These are phyloP conservation scores for Phoma sp. DNA, from an alignment of 2,329 filamentous ascomycete species.

Conservation along the genomic window DNA sequence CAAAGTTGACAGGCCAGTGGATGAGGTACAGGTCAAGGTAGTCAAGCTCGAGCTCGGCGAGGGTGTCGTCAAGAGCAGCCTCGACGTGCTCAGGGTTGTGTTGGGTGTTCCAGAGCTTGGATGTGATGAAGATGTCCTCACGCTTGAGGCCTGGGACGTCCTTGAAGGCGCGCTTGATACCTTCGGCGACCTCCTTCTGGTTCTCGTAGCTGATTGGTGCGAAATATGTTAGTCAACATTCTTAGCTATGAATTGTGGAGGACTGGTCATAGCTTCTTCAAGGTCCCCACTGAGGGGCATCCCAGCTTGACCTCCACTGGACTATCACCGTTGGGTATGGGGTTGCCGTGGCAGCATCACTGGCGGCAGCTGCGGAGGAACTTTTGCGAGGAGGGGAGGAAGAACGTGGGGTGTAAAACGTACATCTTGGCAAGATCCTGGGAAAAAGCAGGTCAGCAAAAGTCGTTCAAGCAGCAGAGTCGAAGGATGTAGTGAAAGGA, in stretches of 20 bases:
- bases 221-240: constrained; percentile 30
- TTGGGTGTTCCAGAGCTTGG: constrained; percentile 91
- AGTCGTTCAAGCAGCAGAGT: not conserved
- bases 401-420: constrained; percentile 14
- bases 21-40: constrained; percentile 92
- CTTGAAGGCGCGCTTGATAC: constrained; percentile 39
- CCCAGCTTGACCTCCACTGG: constrained; percentile 16
- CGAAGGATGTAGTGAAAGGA: not conserved
- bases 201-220: constrained; percentile 43
- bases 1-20: constrained; percentile 85
- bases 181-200: constrained; percentile 40
- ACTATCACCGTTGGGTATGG: not conserved
- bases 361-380: not conserved
- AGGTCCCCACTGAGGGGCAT: constrained; percentile 26
- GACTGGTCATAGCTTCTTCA: constrained; percentile 25
- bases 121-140: constrained; percentile 60
- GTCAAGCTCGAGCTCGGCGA: constrained; percentile 79
- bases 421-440: constrained; percentile 44
- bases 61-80: constrained; percentile 73
- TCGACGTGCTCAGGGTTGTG: constrained; percentile 73
- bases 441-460: constrained; percentile 37
- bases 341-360: not conserved
- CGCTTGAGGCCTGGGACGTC: constrained; percentile 37
- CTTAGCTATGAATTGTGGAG: constrained; percentile 3
- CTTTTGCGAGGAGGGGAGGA: not conserved